Evolutionary conservation across 768 basidiomycete genomes (phyloP), one percentile per base, ranked within the genome.

Genomic region (Phlebiopsis gigantea): DNA sequence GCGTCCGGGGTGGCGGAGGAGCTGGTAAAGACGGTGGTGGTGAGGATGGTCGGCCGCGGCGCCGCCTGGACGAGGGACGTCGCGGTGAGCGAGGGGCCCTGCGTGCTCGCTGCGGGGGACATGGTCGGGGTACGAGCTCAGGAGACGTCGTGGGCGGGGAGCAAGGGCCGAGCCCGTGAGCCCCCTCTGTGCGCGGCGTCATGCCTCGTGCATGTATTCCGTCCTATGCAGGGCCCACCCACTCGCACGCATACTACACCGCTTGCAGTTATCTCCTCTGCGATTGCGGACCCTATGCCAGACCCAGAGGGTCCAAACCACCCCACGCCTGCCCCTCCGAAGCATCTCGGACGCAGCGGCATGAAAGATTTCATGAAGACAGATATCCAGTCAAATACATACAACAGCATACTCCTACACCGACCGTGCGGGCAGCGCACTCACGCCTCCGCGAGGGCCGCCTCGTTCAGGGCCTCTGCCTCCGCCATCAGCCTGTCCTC

Each of bases 401-500:
- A 53, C 51, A 53, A 22, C 45, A 28, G 14, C 10, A 6, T 28
- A 48, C 29, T 48, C 29, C 26, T 48, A 48, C 47, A 30, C 47
- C 47, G 6, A 8, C 5, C 29, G 28, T 6, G 28, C 26, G 22
- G 25, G 10, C 47, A 15, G 17, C 46, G 25, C 12, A 29, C 47
- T 29, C 47, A 28, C 79, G 83, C 79, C 68, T 81, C 80, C 26
- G 83, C 84, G 53, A 90, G 78, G 21, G 84, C 83, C 24, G 79
- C 87, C 61, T 90, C 90, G 68, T 92, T 92, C 66, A 88, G 64
- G 8, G 82, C 87, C 71, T 92, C 91, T 3, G 89, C 90, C 68
- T 92, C 88, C 4, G 75, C 79, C 87, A 93, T 93, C 62, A 96
- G 71, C 73, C 82, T 84, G 72, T 97, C 95, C 68, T 98, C 95